Evolutionary conservation across 2,329 filamentous ascomycete genomes (phyloP).

Genomic region (Microdochium bolleyi): DNA sequence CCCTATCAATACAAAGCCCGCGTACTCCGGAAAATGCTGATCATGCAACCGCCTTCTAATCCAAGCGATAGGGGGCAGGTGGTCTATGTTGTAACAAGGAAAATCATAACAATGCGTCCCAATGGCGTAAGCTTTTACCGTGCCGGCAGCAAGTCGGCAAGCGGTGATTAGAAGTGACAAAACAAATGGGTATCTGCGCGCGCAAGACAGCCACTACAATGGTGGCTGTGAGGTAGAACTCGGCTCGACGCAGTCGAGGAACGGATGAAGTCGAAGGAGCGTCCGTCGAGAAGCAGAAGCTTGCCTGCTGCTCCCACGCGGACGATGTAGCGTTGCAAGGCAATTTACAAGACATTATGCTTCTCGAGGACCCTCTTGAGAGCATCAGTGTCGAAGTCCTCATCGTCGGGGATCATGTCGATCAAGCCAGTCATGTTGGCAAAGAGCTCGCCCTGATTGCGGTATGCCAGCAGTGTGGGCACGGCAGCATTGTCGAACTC

Average conservation of each 20-base stretch:
- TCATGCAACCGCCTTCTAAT: neutral
- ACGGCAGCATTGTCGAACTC: conserved; percentile 88
- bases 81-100: neutral
- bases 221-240: neutral
- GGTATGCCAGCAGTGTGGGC: conserved; percentile 83
- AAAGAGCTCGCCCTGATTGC: conserved; percentile 79
- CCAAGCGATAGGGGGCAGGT: neutral
- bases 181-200: neutral
- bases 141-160: neutral
- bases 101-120: neutral
- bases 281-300: neutral
- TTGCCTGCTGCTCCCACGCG: neutral
- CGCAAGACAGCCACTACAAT: neutral
- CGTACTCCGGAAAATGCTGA: neutral
- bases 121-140: neutral
- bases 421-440: conserved; percentile 83
- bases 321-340: neutral
- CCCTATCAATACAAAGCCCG: neutral
- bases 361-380: conserved; percentile 44
- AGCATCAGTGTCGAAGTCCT: conserved; percentile 46
- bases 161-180: neutral
- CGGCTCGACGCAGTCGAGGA: neutral
- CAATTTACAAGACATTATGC: conserved; percentile 40
- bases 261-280: neutral
- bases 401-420: conserved; percentile 71